A percentile compares a stretch with the other conserved stretches of the same genome.
phyloP scores from a whole-genome alignment of 2,329 filamentous ascomycete species.

The Parastagonospora avenae region DNA sequence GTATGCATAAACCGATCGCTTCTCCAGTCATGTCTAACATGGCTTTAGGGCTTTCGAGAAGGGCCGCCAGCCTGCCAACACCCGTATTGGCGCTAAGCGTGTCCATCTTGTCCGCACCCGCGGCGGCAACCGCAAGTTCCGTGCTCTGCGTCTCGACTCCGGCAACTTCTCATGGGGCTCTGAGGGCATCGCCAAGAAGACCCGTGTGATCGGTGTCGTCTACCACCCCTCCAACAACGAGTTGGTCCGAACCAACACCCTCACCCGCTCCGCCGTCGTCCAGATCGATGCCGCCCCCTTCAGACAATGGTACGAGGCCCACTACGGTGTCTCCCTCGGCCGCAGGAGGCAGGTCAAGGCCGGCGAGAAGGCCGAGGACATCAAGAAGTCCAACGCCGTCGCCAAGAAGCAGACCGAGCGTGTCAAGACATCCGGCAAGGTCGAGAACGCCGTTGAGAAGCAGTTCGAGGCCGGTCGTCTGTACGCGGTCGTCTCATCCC shows the following conservation, averaged over 20 bases:
- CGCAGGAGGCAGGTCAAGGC: conserved; percentile 88
- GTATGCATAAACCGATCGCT: conserved; percentile 62
- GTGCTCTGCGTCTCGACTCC: conserved; percentile 95
- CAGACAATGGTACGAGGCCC: conserved; percentile 99
- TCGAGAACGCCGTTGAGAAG: conserved; percentile 89
- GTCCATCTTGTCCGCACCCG: conserved; percentile 96
- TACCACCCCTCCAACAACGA: conserved; percentile 99
- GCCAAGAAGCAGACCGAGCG: conserved; percentile 96
- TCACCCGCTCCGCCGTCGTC: conserved; percentile 98
- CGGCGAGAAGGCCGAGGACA: conserved; percentile 71
- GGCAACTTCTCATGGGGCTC: conserved; percentile 99
- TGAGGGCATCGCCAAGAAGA: conserved; percentile 97
- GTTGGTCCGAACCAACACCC: conserved; percentile 99
- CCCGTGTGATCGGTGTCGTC: conserved; percentile 95
- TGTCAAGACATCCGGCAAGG: conserved; percentile 84
- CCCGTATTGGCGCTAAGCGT: conserved; percentile 96
- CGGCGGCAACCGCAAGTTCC: conserved; percentile 99
- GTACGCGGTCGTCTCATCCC: conserved; percentile 88
- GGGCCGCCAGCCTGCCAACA: conserved; percentile 98
- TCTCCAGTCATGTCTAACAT: conserved; percentile 69
- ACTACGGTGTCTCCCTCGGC: conserved; percentile 92
- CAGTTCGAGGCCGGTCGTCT: conserved; percentile 99
- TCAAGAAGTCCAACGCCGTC: conserved; percentile 97
- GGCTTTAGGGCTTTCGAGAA: conserved; percentile 99
- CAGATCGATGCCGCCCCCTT: conserved; percentile 99